These are phyloP conservation scores for Phytophthora podocarpi DNA, from an alignment of 352 stramenopile species.

Conservation along the genomic window DNA sequence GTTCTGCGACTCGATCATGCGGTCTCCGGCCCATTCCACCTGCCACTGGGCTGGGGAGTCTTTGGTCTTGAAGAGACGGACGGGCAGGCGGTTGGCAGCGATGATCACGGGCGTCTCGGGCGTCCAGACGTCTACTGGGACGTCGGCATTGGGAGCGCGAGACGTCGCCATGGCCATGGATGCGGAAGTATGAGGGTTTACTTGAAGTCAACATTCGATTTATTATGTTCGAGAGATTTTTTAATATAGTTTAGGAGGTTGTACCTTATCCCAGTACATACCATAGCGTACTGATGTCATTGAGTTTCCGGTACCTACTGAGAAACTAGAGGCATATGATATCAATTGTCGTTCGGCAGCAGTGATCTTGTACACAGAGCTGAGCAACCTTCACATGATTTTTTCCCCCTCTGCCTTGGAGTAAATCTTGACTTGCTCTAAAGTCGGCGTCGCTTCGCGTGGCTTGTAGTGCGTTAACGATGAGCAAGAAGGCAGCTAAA, in stretches of 20 bases:
- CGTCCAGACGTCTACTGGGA: slow-evolving; percentile 47
- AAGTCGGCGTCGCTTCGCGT: slow-evolving; percentile 13
- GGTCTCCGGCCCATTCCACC: slow-evolving; percentile 75
- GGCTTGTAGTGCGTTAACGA: slow-evolving; percentile 8
- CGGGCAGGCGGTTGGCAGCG: slow-evolving; percentile 68
- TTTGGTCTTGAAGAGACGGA: slow-evolving; percentile 42
- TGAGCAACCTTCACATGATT: no score
- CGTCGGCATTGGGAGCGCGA: not conserved
- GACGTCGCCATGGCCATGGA: slow-evolving; percentile 7
- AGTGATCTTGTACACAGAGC: no score
- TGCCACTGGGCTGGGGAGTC: slow-evolving; percentile 48
- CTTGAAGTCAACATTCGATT: no score
- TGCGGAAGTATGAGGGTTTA: no score
- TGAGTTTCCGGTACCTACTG: not conserved
- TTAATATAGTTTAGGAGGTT: no score
- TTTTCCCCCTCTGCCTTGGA: no score
- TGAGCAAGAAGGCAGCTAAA: slow-evolving; percentile 76
- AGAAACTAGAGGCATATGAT: no score
- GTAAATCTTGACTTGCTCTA: no score
- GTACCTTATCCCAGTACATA: no score
- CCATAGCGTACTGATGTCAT: not conserved
- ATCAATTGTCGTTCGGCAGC: no score
- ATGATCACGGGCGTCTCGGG: slow-evolving; percentile 71
- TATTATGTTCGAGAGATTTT: no score
- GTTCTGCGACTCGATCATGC: slow-evolving; percentile 77